These are phyloP conservation scores for Nakaseomyces delphensis DNA, from an alignment of 1,139 yeast species.

Conservation along the genomic window DNA sequence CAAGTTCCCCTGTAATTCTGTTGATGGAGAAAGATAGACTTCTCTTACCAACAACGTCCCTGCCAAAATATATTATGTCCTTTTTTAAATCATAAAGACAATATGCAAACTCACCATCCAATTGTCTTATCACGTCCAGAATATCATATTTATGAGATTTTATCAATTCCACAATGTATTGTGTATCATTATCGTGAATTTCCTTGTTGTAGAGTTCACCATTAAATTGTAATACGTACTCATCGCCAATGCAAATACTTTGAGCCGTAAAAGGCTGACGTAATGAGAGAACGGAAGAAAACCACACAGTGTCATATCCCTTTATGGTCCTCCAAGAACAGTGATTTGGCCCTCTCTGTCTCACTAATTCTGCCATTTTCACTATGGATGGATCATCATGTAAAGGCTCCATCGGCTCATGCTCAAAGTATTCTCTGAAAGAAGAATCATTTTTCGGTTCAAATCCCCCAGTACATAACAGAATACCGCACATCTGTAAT, in stretches of 20 bases:
- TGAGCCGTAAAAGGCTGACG: constrained; percentile 71
- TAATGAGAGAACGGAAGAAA: constrained; percentile 65
- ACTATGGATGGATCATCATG: not conserved
- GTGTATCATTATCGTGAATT: constrained; percentile 44
- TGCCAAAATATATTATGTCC: constrained; percentile 56
- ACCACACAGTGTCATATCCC: constrained; percentile 23
- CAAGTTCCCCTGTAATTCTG: constrained; percentile 32
- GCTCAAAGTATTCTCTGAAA: not conserved
- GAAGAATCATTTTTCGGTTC: not conserved
- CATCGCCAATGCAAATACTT: constrained; percentile 40
- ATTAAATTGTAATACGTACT: constrained; percentile 58
- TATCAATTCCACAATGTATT: constrained; percentile 33
- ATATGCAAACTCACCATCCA: constrained; percentile 81
- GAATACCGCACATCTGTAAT: constrained; percentile 6
- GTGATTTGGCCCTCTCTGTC: constrained; percentile 51
- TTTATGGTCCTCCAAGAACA: constrained; percentile 22
- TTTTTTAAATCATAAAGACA: constrained; percentile 38
- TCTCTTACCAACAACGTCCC: constrained; percentile 76
- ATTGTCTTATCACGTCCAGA: constrained; percentile 30
- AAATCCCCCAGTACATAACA: constrained; percentile 1
- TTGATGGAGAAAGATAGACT: constrained; percentile 47
- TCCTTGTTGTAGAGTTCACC: constrained; percentile 74
- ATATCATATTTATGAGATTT: constrained; percentile 23
- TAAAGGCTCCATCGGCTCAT: not conserved
- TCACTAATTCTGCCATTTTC: constrained; percentile 32